These are phyloP conservation scores for Phytophthora lateralis DNA, from an alignment of 352 stramenopile genomes.

Conservation along the genomic window DNA sequence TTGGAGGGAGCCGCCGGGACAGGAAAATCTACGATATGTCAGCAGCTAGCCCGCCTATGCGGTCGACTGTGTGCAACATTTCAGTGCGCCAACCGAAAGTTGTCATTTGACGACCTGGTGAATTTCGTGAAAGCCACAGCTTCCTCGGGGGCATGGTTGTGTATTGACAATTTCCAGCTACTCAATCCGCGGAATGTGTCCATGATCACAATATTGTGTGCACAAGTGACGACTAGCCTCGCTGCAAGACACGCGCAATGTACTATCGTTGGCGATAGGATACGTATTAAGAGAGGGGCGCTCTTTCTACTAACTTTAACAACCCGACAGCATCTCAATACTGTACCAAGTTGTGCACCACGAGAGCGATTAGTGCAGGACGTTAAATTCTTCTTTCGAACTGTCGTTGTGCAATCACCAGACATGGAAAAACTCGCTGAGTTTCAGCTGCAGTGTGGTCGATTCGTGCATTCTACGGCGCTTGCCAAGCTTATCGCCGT, in stretches of 20 bases:
- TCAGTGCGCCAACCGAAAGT: conserved; percentile 33
- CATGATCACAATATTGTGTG: conserved; percentile 44
- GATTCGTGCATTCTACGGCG: conserved; percentile 39
- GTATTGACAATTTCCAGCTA: conserved; percentile 42
- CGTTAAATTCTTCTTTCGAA: conserved; percentile 50
- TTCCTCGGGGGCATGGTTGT: conserved; percentile 62
- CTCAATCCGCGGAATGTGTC: conserved; percentile 28
- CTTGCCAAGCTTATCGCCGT: conserved; percentile 46
- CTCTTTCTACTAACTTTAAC: conserved; percentile 45
- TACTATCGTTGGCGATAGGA: conserved; percentile 38
- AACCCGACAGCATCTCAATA: neutral
- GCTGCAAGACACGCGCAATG: conserved; percentile 46
- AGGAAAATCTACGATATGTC: conserved; percentile 56
- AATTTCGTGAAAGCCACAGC: conserved; percentile 60
- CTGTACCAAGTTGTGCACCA: neutral
- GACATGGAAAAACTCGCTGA: conserved; percentile 53
- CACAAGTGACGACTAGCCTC: conserved; percentile 49
- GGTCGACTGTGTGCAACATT: conserved; percentile 54
- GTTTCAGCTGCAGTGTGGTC: conserved; percentile 39
- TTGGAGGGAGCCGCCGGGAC: conserved; percentile 40
- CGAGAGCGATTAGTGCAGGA: conserved; percentile 1
- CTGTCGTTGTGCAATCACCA: conserved; percentile 38
- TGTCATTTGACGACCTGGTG: conserved; percentile 38
- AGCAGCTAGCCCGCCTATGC: conserved; percentile 48
- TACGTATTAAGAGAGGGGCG: conserved; percentile 52